Evolutionary conservation across 108 stramenopile species (phyloP).

Genomic region (Skeletonema tropicum): DNA sequence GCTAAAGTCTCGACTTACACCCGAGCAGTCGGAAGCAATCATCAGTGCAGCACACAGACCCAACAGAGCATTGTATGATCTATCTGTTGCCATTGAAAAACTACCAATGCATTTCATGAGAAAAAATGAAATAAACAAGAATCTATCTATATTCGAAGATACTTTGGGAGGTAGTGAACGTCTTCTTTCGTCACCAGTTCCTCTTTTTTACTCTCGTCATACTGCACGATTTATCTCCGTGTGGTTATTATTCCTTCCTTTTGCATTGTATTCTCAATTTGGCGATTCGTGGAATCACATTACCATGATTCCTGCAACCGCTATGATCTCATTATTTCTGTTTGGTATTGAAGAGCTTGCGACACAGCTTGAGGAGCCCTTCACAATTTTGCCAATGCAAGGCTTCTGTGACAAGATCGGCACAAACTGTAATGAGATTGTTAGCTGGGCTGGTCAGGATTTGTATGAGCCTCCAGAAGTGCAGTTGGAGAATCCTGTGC

Average conservation of each 20-base stretch:
- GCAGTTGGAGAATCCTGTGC: no score
- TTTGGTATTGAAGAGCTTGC: conserved; percentile 79
- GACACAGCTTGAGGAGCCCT: conserved; percentile 80
- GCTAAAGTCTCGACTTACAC: conserved; percentile 35
- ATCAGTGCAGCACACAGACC: conserved; percentile 63
- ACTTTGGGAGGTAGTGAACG: conserved; percentile 52
- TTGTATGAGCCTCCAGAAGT: background rate
- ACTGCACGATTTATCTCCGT: conserved; percentile 63
- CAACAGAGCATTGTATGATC: conserved; percentile 61
- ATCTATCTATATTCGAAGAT: conserved; percentile 58
- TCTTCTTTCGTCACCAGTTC: conserved; percentile 61
- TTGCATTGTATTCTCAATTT: conserved; percentile 59
- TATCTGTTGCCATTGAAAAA: conserved; percentile 54
- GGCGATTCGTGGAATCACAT: conserved; percentile 60
- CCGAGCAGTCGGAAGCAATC: conserved; percentile 46
- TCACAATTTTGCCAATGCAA: conserved; percentile 76
- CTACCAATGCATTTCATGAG: conserved; percentile 73
- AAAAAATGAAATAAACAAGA: conserved; percentile 58
- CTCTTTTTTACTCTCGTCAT: conserved; percentile 68
- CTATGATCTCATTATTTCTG: conserved; percentile 52
- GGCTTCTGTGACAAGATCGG: conserved; percentile 68
- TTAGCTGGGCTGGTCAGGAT: conserved; percentile 32
- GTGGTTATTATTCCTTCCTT: conserved; percentile 62
- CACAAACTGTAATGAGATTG: conserved; percentile 58
- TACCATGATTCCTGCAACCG: conserved; percentile 58